Evolutionary conservation across 768 basidiomycete species (phyloP), one percentile per base, ranked within the genome.

Genomic region (Suillus subaureus): DNA sequence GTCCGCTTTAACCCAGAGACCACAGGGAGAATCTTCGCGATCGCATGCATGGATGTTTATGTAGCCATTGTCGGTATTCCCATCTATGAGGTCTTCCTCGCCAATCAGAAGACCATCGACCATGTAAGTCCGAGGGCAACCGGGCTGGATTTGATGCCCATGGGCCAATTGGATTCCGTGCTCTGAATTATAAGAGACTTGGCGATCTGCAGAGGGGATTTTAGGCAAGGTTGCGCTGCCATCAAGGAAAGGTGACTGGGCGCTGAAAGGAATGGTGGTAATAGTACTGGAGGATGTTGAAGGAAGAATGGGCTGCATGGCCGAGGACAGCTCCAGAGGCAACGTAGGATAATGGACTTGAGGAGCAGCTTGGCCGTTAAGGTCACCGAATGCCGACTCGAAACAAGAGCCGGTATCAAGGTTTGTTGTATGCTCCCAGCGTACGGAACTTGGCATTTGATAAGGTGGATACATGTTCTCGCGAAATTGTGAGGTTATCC

Each of bases 1-100:
- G 8, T 65, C 64, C 7, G 58, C 51, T 31, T 58, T 61, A 2
- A 65, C 42, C 58, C 47, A 61, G 33, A 65, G 40, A 8, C 58
- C 33, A 21, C 64, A 65, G 23, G 49, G 35, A 52, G 49, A 40
- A 2, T 45, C 26, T 15, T 18, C 31, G 3, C 23, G 31, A n/a
- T 12, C 3, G 47, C 64, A 65, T 40, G 18, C 15, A 33, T 51
- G 26, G 15, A 51, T 26, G 3, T 28, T 28, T 16, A 51, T 51
- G 15, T 1, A 16, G 7, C 15, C 26, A 28, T 16, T 1, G 0
- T 26, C 13, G 26, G 49, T 26, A 15, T 51, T 28, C 3, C 9
- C 16, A 4, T 18, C 4, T 11, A 9, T 31, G 16, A 54, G 52
- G 4, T 54, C 3, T 54, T 31, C 52, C 18, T 54, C 52, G 52